A percentile compares a stretch with the other conserved stretches of the same genome.
These are phyloP conservation scores for Pezicula carpinea DNA, from an alignment of 2,329 filamentous ascomycete species.

Conservation along the genomic window DNA sequence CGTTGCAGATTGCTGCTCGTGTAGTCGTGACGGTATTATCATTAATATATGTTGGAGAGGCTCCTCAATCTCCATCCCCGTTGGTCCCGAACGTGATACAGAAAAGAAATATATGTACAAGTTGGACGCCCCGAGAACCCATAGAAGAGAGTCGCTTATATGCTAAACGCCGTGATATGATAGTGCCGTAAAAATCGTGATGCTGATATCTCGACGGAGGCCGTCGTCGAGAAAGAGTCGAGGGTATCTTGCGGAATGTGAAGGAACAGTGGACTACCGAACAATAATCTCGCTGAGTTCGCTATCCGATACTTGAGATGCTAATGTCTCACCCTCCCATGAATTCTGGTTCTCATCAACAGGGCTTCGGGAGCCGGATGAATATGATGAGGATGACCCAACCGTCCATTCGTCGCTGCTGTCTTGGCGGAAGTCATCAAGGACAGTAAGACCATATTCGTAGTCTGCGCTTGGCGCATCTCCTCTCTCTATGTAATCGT, in stretches of 20 bases:
- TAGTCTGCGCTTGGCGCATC: slow-evolving; percentile 54
- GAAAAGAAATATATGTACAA: slow-evolving; percentile 23
- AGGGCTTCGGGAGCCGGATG: slow-evolving; percentile 29
- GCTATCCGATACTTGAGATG: slow-evolving; percentile 27
- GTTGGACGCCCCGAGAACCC: slow-evolving; percentile 11
- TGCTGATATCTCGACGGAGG: slow-evolving; percentile 16
- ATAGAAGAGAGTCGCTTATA: slow-evolving; percentile 22
- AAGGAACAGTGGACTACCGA: slow-evolving; percentile 11
- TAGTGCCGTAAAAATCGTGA: slow-evolving; percentile 28
- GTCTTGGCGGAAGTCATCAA: slow-evolving; percentile 27
- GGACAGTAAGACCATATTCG: slow-evolving; percentile 40
- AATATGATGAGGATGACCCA: slow-evolving; percentile 64
- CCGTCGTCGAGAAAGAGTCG: slow-evolving; percentile 11
- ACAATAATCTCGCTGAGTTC: slow-evolving; percentile 27
- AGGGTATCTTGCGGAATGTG: slow-evolving; percentile 3
- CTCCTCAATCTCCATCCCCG: slow-evolving; percentile 5
- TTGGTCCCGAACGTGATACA: neutral
- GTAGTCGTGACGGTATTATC: slow-evolving; percentile 12
- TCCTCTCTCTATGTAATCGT: slow-evolving; percentile 87
- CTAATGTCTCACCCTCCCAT: slow-evolving; percentile 53
- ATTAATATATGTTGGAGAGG: slow-evolving; percentile 22
- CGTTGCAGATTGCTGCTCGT: neutral
- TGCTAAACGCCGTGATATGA: slow-evolving; percentile 29
- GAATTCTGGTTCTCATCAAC: slow-evolving; percentile 51
- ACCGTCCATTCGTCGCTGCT: slow-evolving; percentile 88